Evolutionary conservation across 2,329 filamentous ascomycete genomes (phyloP).

Genomic region (Aureobasidium sp.): DNA sequence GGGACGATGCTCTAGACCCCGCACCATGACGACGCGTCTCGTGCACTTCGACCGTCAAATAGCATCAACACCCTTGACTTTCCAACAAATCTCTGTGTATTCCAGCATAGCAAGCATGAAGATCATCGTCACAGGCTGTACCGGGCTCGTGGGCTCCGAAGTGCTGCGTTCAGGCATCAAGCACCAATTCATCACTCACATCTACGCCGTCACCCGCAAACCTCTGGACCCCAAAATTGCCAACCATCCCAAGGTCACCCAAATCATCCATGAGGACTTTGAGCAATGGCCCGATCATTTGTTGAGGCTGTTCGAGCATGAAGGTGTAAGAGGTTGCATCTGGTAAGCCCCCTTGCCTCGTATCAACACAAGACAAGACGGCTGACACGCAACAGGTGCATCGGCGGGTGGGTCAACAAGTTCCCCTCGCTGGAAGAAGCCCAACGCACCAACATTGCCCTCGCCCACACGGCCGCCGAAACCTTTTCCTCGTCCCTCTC

Average conservation of each 20-base stretch:
- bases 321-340: constrained; percentile 40
- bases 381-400: constrained; percentile 9
- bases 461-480: constrained; percentile 27
- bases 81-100: neutral
- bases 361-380: neutral
- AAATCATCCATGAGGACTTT: constrained; percentile 44
- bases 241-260: constrained; percentile 28
- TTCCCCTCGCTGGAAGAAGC: constrained; percentile 27
- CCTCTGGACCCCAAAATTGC: constrained; percentile 24
- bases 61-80: neutral
- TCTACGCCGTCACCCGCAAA: constrained; percentile 29
- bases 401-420: constrained; percentile 23
- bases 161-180: constrained; percentile 47
- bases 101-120: constrained; percentile 41
- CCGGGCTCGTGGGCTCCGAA: constrained; percentile 51
- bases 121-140: constrained; percentile 52
- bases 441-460: constrained; percentile 26
- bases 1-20: neutral
- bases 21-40: neutral
- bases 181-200: constrained; percentile 42
- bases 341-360: constrained; percentile 27
- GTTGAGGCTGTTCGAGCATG: constrained; percentile 31
- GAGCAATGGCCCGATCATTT: constrained; percentile 42
- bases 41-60: neutral
- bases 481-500: constrained; percentile 26